These are phyloP conservation scores for Staphylotrichum tortipilum DNA, from an alignment of 495 filamentous ascomycete genomes.

Conservation along the genomic window DNA sequence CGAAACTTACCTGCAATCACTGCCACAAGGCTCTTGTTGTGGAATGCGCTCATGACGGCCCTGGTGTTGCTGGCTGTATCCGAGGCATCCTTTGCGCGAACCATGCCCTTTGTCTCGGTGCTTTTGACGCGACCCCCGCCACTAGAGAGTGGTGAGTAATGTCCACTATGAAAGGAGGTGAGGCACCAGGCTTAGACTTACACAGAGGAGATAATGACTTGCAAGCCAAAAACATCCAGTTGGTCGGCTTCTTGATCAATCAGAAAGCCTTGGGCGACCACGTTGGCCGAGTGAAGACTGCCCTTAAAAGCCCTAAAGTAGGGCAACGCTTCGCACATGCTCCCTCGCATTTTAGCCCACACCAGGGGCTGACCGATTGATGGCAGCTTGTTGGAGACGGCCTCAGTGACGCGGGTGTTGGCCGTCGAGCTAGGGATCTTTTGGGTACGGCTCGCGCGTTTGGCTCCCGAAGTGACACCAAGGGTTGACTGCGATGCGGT, in stretches of 20 bases:
- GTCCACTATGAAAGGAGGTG: not conserved
- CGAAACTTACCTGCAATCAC: constrained; percentile 60
- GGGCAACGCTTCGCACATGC: constrained; percentile 56
- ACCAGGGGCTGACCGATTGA: not conserved
- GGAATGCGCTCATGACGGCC: constrained; percentile 32
- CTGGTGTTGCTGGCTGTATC: constrained; percentile 22
- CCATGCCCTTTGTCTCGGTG: constrained; percentile 33
- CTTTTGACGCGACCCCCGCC: constrained; percentile 46
- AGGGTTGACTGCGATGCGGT: not conserved
- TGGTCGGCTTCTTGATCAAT: constrained; percentile 49
- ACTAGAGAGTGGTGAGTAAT: constrained; percentile 8
- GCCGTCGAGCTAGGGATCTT: not conserved
- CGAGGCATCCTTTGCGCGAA: constrained; percentile 34
- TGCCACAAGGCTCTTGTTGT: constrained; percentile 36
- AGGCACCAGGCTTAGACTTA: constrained; percentile 33
- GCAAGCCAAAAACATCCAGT: constrained; percentile 52
- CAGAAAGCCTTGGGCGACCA: constrained; percentile 49
- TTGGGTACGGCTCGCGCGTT: not conserved
- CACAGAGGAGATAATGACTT: constrained; percentile 60
- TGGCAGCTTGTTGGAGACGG: not conserved
- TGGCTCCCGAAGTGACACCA: not conserved
- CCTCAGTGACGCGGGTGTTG: not conserved
- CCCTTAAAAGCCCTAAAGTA: constrained; percentile 60
- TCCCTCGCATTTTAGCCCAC: constrained; percentile 54
- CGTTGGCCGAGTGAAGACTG: constrained; percentile 42